Evolutionary conservation across 2,329 filamentous ascomycete species (phyloP), one percentile per base, ranked within the genome.

Genomic region (Stachybotrys elegans): DNA sequence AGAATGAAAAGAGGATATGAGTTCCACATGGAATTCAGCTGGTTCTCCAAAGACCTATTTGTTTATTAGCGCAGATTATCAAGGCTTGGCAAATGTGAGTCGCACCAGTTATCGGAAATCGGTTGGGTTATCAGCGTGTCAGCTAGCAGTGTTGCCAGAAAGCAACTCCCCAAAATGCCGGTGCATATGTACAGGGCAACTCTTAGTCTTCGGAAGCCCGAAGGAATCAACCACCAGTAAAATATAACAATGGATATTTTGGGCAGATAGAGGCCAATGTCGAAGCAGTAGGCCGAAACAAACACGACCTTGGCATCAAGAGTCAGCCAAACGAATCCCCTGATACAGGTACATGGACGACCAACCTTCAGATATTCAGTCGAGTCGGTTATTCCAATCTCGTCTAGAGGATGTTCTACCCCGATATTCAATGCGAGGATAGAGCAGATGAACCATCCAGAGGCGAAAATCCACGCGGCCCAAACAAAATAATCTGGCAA

Each of bases 91-190:
- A 29, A 29, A 4, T 29, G 13, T 16, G 14, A 22, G 13, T 14
- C 37, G 11, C 9, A 39, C 37, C 37, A 39, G 17, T 39, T 39
- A 23, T 39, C 22, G 22, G 37, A 39, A 22, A 39, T 39, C 4
- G 37, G 37, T 22, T n/a, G 37, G 8, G 37, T 25, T 39, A 39
- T 39, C 37, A 39, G 17, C n/a, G 37, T 39, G 22, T 39, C 37
- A 4, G 37, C n/a, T 11, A 39, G 17, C 3, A 39, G 9, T 19
- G 37, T 23, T 8, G 17, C 37, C 6, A 39, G 4, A n/a, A 39
- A 39, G 16, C 20, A 19, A 11, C 20, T 22, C 9, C 6, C 20
- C 4, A 39, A 19, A n/a, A 22, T 22, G 22, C 20, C 37, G 9
- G 37, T 39, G 16, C 8, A 8, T 5, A 39, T 4, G 14, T 39